phyloP scores from a whole-genome alignment of 2,329 filamentous ascomycete genomes.

The Ascosphaera pollenicola region DNA sequence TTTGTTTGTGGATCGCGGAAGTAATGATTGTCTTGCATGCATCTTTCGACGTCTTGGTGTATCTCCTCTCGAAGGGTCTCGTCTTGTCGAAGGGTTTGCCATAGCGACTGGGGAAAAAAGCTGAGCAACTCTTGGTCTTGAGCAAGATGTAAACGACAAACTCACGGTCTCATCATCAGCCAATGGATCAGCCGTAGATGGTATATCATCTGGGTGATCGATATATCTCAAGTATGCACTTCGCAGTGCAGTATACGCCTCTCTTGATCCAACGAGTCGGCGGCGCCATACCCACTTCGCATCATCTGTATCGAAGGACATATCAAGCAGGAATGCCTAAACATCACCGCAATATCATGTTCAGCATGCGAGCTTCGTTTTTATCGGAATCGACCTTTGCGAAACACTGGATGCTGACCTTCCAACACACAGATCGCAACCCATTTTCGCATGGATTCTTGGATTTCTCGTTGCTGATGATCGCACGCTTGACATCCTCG shows the following conservation, averaged over 20 bases:
- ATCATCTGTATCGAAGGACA: slow-evolving; percentile 30
- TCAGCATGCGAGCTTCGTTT: not conserved
- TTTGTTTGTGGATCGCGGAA: slow-evolving; percentile 68
- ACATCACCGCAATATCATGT: not conserved
- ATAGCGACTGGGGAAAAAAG: slow-evolving; percentile 47
- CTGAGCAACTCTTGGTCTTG: slow-evolving; percentile 17
- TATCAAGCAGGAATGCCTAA: slow-evolving; percentile 62
- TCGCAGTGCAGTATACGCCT: slow-evolving; percentile 49
- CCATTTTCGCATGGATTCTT: slow-evolving; percentile 46
- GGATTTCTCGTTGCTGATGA: slow-evolving; percentile 34
- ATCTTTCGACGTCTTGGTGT: slow-evolving; percentile 76
- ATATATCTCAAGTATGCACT: slow-evolving; percentile 63
- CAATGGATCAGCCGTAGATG: slow-evolving; percentile 57
- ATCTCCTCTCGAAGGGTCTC: slow-evolving; percentile 74
- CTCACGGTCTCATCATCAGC: slow-evolving; percentile 55
- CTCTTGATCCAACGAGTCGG: slow-evolving; percentile 44
- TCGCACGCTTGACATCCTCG: slow-evolving; percentile 41
- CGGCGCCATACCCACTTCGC: slow-evolving; percentile 39
- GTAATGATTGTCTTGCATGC: slow-evolving; percentile 72
- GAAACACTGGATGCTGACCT: slow-evolving; percentile 29
- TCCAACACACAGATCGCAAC: slow-evolving; percentile 79
- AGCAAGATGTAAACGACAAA: slow-evolving; percentile 9
- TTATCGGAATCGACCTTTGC: not conserved
- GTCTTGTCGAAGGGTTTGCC: slow-evolving; percentile 69
- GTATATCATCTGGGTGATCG: slow-evolving; percentile 61